These are phyloP conservation scores for Sporothrix mexicana DNA, from an alignment of 2,329 filamentous ascomycete genomes.

Conservation along the genomic window DNA sequence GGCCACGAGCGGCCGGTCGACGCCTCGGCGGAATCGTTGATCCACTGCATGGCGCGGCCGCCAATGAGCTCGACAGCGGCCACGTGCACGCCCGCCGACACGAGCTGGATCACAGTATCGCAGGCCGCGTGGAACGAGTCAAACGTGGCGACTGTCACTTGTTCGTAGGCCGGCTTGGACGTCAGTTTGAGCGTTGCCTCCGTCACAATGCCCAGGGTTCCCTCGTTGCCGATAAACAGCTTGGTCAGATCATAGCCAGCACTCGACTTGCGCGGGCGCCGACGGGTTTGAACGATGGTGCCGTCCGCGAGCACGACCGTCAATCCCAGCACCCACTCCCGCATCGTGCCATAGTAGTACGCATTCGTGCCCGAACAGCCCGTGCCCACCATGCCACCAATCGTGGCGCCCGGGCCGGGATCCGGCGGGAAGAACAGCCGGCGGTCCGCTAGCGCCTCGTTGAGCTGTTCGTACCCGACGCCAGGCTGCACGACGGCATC, in stretches of 20 bases:
- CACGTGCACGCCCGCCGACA: slow-evolving; percentile 79
- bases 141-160: slow-evolving; percentile 74
- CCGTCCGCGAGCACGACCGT: slow-evolving; percentile 93
- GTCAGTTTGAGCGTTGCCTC: slow-evolving; percentile 89
- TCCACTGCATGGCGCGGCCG: slow-evolving; percentile 81
- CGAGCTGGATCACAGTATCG: slow-evolving; percentile 80
- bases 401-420: slow-evolving; percentile 88
- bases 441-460: slow-evolving; percentile 73
- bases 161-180: slow-evolving; percentile 77
- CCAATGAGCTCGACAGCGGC: slow-evolving; percentile 93
- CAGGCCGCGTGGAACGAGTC: slow-evolving; percentile 70
- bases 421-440: slow-evolving; percentile 92
- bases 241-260: slow-evolving; percentile 91
- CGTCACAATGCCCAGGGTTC: slow-evolving; percentile 87
- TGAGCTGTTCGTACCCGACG: slow-evolving; percentile 84
- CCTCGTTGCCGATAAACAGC: slow-evolving; percentile 89
- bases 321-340: slow-evolving; percentile 86
- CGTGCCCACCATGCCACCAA: slow-evolving; percentile 85
- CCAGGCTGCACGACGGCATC: slow-evolving; percentile 81
- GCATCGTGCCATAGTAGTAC: slow-evolving; percentile 92
- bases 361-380: slow-evolving; percentile 81
- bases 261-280: slow-evolving; percentile 85
- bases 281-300: slow-evolving; percentile 85
- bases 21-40: slow-evolving; percentile 63
- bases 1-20: slow-evolving; percentile 70